phyloP scores from a whole-genome alignment of 2,329 filamentous ascomycete genomes.

The Bisporella sp. region DNA sequence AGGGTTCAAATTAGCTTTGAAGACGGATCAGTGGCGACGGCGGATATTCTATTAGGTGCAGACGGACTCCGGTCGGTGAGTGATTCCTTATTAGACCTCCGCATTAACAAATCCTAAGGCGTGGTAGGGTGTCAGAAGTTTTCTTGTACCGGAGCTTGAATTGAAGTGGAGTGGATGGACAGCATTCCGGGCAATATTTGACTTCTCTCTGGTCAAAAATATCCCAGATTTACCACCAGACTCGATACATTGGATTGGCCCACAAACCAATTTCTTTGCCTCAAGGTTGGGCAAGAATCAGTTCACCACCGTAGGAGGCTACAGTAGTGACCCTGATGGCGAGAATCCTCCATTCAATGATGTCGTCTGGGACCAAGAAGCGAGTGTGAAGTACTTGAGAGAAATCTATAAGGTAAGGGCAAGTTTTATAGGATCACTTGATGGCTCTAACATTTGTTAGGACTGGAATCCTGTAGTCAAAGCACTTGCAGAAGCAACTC shows the following conservation, averaged over 20 bases:
- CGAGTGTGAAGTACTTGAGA: conserved; percentile 21
- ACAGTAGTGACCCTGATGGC: conserved; percentile 21
- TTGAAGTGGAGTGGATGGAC: conserved; percentile 32
- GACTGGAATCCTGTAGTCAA: conserved; percentile 31
- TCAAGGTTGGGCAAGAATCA: conserved; percentile 20
- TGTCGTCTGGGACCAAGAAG: conserved; percentile 24
- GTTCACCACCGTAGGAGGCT: conserved; percentile 28
- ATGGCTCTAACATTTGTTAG: conserved; percentile 4
- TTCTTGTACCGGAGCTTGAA: conserved; percentile 23
- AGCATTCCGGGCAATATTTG: conserved; percentile 31
- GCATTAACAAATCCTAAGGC: not conserved
- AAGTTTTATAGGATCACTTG: not conserved
- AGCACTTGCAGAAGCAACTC: conserved; percentile 26
- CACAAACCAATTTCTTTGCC: conserved; percentile 28
- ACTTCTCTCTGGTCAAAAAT: conserved; percentile 24
- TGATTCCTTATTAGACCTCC: not conserved
- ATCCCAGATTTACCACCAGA: conserved; percentile 29
- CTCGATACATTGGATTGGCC: conserved; percentile 30
- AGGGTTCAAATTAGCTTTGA: conserved; percentile 24
- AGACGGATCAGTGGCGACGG: conserved; percentile 23
- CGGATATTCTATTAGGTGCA: conserved; percentile 29
- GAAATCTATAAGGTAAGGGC: conserved; percentile 22
- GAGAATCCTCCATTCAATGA: conserved; percentile 15
- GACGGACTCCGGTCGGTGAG: conserved; percentile 32
- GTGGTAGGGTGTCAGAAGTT: conserved; percentile 15